Evolutionary conservation across 2,329 filamentous ascomycete genomes (phyloP).

Genomic region (Curvularia lunata): DNA sequence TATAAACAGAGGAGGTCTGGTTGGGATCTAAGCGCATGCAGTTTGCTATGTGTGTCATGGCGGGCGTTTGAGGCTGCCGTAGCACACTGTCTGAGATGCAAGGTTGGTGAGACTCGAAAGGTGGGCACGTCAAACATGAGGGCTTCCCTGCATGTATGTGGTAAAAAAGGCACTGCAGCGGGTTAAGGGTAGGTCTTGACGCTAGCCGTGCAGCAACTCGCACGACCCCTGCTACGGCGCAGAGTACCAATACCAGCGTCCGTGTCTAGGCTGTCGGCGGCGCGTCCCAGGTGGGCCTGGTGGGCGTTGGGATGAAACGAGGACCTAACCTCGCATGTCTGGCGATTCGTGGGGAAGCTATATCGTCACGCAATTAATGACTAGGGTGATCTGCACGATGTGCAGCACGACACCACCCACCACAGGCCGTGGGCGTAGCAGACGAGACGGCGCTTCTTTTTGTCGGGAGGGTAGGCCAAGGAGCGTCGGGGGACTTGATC

Average conservation of each 20-base stretch:
- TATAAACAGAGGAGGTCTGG: slow-evolving; percentile 46
- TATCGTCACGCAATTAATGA: slow-evolving; percentile 30
- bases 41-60: slow-evolving; percentile 54
- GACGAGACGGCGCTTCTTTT: not conserved
- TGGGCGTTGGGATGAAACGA: slow-evolving; percentile 46
- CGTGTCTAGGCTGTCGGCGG: slow-evolving; percentile 48
- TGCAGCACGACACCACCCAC: slow-evolving; percentile 30
- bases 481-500: not conserved
- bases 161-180: slow-evolving; percentile 38
- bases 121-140: slow-evolving; percentile 51
- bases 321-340: slow-evolving; percentile 47
- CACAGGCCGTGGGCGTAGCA: not conserved
- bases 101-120: slow-evolving; percentile 51
- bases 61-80: slow-evolving; percentile 45
- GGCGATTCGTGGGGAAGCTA: slow-evolving; percentile 50
- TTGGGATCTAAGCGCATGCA: slow-evolving; percentile 48
- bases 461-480: not conserved
- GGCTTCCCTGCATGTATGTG: slow-evolving; percentile 48
- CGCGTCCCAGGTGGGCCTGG: slow-evolving; percentile 40
- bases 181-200: slow-evolving; percentile 48
- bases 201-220: slow-evolving; percentile 44
- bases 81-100: slow-evolving; percentile 45
- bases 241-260: slow-evolving; percentile 42
- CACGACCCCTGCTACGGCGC: slow-evolving; percentile 37
- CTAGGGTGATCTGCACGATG: slow-evolving; percentile 39